A percentile compares a stretch with the other conserved stretches of the same genome.
Conservation (phyloP, 495 filamentous ascomycete genomes). For the Neurospora sp. region DNA sequence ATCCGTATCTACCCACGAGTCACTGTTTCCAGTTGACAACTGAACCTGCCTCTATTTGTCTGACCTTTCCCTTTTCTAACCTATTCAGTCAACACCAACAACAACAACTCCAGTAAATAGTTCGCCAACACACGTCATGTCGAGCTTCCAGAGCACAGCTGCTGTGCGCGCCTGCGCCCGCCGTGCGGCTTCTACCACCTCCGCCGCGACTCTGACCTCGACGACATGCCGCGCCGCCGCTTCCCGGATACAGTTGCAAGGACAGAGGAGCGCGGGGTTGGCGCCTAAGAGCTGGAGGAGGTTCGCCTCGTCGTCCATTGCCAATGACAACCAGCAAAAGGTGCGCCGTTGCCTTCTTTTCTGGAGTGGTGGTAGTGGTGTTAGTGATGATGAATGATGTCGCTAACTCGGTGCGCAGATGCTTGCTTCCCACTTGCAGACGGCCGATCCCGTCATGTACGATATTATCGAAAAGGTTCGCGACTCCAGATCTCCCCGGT, state of each 20-base stretch:
- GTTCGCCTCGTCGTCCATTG: slow-evolving; percentile 39
- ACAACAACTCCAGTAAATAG: not conserved
- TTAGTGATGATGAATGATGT: slow-evolving; percentile 8
- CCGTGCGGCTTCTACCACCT: slow-evolving; percentile 2
- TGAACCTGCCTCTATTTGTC: too few relatives aligned
- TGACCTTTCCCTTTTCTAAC: not conserved
- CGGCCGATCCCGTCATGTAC: slow-evolving; percentile 78
- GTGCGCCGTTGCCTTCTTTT: slow-evolving; percentile 22
- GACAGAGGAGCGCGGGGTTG: not conserved
- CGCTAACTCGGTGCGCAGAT: slow-evolving; percentile 42
- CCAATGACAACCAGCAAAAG: slow-evolving; percentile 55
- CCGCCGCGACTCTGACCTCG: slow-evolving; percentile 5
- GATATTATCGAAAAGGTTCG: slow-evolving; percentile 82
- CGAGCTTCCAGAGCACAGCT: slow-evolving; percentile 13
- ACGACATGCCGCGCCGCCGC: slow-evolving; percentile 1
- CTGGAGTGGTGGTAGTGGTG: not conserved
- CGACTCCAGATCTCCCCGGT: not conserved
- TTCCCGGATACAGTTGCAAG: slow-evolving; percentile 1
- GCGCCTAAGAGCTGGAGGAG: slow-evolving; percentile 3
- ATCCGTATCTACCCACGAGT: not conserved
- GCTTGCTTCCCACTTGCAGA: slow-evolving; percentile 64
- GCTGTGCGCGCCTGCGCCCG: slow-evolving; percentile 12
- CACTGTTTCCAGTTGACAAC: not conserved
- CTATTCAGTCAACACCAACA: not conserved
- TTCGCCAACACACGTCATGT: slow-evolving; percentile 10